Conservation (phyloP, 495 filamentous ascomycete species). For the Xylaria scruposa region DNA sequence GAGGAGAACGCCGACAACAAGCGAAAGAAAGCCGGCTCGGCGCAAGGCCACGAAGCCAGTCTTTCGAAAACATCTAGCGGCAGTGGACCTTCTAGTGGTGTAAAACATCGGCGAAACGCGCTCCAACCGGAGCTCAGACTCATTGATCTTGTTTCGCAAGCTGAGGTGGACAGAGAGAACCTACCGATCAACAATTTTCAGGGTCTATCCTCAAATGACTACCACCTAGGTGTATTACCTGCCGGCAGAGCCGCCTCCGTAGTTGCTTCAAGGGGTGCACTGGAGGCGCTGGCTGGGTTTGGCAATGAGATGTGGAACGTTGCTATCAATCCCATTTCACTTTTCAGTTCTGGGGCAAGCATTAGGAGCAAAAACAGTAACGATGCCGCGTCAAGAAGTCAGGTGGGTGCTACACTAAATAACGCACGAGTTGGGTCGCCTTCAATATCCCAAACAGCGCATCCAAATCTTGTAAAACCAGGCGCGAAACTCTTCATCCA, state of each 20-base stretch:
- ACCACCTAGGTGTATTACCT: slow-evolving; percentile 84
- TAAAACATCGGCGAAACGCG: slow-evolving; percentile 73
- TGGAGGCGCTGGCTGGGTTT: slow-evolving; percentile 68
- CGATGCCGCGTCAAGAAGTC: slow-evolving; percentile 44
- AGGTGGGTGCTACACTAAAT: slow-evolving; percentile 36
- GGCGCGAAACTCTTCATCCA: slow-evolving; percentile 95
- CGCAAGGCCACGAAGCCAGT: slow-evolving; percentile 44
- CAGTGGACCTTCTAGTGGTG: slow-evolving; percentile 62
- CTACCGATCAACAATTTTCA: slow-evolving; percentile 85
- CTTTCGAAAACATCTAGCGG: slow-evolving; percentile 51
- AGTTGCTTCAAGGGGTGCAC: slow-evolving; percentile 66
- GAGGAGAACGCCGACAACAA: slow-evolving; percentile 50
- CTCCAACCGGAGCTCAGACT: slow-evolving; percentile 86
- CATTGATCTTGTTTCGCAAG: slow-evolving; percentile 82
- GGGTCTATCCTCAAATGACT: slow-evolving; percentile 85
- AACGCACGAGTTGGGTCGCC: slow-evolving; percentile 33
- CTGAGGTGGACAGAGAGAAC: slow-evolving; percentile 78
- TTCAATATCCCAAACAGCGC: slow-evolving; percentile 37
- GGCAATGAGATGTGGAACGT: slow-evolving; percentile 75
- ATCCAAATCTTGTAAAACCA: slow-evolving; percentile 60
- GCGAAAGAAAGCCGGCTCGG: slow-evolving; percentile 25
- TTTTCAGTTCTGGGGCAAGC: slow-evolving; percentile 89
- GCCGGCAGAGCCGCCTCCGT: slow-evolving; percentile 68
- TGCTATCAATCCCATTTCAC: slow-evolving; percentile 78
- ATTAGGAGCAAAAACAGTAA: slow-evolving; percentile 74